These are phyloP conservation scores for Hericium rajendrae DNA, from an alignment of 768 basidiomycete genomes.

Conservation along the genomic window DNA sequence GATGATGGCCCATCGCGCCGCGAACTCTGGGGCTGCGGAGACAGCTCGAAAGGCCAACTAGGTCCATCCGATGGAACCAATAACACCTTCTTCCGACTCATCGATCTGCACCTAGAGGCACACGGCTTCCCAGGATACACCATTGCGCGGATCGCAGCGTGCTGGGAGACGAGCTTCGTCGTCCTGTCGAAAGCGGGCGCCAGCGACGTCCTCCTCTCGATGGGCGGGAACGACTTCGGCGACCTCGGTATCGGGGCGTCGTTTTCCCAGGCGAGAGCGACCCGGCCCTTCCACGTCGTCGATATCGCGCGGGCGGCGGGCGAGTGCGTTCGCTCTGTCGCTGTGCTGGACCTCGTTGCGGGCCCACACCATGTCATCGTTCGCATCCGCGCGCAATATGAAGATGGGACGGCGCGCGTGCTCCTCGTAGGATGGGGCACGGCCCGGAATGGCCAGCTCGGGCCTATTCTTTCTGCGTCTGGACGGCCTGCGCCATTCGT, in stretches of 20 bases:
- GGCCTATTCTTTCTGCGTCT: slow-evolving; percentile 16
- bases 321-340: slow-evolving; percentile 1
- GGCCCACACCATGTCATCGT: slow-evolving; percentile 69
- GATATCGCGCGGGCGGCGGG: slow-evolving; percentile 23
- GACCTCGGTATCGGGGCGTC: slow-evolving; percentile 52
- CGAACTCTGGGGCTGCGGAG: slow-evolving; percentile 70
- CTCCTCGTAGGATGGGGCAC: slow-evolving; percentile 72
- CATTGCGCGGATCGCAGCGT: slow-evolving; percentile 44
- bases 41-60: slow-evolving; percentile 63
- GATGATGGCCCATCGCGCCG: slow-evolving; percentile 1
- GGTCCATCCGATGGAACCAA: slow-evolving; percentile 32
- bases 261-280: slow-evolving; percentile 17
- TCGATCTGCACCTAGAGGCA: slow-evolving; percentile 31
- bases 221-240: slow-evolving; percentile 83
- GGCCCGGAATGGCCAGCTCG: slow-evolving; percentile 79
- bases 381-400: slow-evolving; percentile 24
- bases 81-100: slow-evolving; percentile 32
- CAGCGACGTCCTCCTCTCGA: slow-evolving; percentile 55
- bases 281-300: slow-evolving; percentile 25
- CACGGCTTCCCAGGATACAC: slow-evolving; percentile 32
- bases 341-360: slow-evolving; percentile 39
- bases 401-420: slow-evolving; percentile 17
- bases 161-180: slow-evolving; percentile 82
- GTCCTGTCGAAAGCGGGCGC: slow-evolving; percentile 36
- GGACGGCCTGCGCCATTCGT: no score